Base-by-base conservation (phyloP, 2,329 filamentous ascomycete genomes). In the Malbranchea cinnamomea region DNA sequence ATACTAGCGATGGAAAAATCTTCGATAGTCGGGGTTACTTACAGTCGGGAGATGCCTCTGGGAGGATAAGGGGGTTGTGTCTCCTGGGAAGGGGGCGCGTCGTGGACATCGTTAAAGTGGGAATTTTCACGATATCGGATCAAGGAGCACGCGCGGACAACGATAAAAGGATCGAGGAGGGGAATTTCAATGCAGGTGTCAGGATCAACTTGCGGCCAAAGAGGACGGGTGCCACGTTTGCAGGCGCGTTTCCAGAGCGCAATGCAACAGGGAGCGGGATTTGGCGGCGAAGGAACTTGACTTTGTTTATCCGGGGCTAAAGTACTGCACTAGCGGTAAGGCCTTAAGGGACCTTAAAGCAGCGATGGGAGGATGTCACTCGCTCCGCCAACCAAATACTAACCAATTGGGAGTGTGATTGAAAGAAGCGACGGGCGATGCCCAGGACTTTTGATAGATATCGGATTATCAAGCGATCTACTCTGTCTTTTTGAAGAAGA, bases 11-110 rank as follows among this genome's bases (percentile, higher is more conserved):
- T n/a, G n/a, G n/a, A n/a, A 18, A 17, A 14, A 11, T 25, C n/a
- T 26, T n/a, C 23, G 10, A 15, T 23, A 23, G n/a, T 6, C 25
- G n/a, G n/a, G n/a, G n/a, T n/a, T 32, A 54, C 60, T 54, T 57
- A 65, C 62, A 58, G 23, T 49, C 35, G 36, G 60, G 61, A 34
- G 59, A 53, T 26, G 42, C 43, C 30, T 61, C 55, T 10, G 53
- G 42, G 23, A 53, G 45, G 41, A 65, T 50, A 23, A 59, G 52
- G 31, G 60, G 62, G 43, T 65, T 65, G 31, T 49, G 49, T 39
- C 48, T 56, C 37, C 55, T 54, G 4, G 62, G 62, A 28, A 65
- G 49, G 33, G 52, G 44, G 44, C 62, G 59, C 54, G 51, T 53
- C 46, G 50, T 58, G 44, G 29, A 45, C 15, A 25, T 11, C 12